Conservation (phyloP, 2,329 filamentous ascomycete genomes). For the Nemania diffusa region DNA sequence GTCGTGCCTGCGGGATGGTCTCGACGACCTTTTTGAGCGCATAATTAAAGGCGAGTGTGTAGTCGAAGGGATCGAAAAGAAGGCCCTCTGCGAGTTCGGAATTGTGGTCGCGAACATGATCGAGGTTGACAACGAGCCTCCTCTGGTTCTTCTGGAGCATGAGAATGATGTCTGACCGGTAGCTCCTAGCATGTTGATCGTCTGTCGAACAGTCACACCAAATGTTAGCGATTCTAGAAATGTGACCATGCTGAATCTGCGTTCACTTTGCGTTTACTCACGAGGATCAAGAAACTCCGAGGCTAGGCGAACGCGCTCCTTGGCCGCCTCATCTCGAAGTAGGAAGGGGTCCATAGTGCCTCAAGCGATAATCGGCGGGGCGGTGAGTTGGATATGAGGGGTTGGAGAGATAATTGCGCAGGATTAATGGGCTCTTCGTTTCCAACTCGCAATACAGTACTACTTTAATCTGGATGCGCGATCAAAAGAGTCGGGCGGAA, state of each 20-base stretch:
- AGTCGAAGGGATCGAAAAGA: slow-evolving; percentile 88
- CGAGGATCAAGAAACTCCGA: slow-evolving; percentile 93
- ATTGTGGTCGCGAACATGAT: slow-evolving; percentile 91
- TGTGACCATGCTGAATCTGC: background rate
- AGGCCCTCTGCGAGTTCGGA: slow-evolving; percentile 81
- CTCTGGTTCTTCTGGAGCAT: slow-evolving; percentile 76
- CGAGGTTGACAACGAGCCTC: slow-evolving; percentile 78
- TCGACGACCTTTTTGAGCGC: slow-evolving; percentile 90
- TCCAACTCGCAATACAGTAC: slow-evolving; percentile 5
- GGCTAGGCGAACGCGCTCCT: slow-evolving; percentile 86
- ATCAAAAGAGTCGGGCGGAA: slow-evolving; percentile 3
- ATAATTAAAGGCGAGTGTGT: slow-evolving; percentile 85
- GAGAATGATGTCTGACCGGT: slow-evolving; percentile 86
- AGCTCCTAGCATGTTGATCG: slow-evolving; percentile 72
- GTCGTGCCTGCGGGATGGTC: slow-evolving; percentile 78
- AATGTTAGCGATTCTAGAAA: background rate
- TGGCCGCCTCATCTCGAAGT: slow-evolving; percentile 85
- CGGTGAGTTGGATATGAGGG: background rate
- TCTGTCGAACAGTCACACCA: slow-evolving; percentile 49
- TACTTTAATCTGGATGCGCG: background rate
- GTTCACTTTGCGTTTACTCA: slow-evolving; percentile 57
- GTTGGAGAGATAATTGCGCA: background rate
- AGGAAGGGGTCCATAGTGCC: slow-evolving; percentile 75
- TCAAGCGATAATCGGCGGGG: slow-evolving; percentile 15
- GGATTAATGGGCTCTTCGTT: slow-evolving; percentile 1